Conservation (phyloP, 169 alveolate genomes). For the Cardiosporidium cionae region DNA sequence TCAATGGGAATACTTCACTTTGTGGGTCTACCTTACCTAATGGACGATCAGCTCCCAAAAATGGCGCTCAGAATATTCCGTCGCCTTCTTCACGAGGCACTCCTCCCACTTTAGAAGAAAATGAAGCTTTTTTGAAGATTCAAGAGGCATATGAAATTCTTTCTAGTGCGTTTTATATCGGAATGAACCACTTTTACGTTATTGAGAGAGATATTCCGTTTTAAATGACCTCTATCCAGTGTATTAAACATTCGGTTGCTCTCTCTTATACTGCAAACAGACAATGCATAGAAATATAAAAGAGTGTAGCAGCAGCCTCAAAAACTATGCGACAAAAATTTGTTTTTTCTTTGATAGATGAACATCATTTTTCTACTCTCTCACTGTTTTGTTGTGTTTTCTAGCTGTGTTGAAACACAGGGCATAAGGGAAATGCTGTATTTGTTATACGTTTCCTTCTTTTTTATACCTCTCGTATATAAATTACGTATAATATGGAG, state of each 20-base stretch:
- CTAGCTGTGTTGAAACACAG: too few species aligned
- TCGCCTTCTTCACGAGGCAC: background rate
- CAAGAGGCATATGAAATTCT: conserved; percentile 81
- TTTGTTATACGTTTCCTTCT: too few species aligned
- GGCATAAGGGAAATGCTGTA: too few species aligned
- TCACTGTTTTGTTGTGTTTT: too few species aligned
- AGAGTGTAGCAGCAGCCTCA: background rate
- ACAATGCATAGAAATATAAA: background rate
- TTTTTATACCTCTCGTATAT: too few species aligned
- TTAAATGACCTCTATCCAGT: background rate
- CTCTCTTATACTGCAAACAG: background rate
- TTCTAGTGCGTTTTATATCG: background rate
- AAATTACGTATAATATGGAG: too few species aligned
- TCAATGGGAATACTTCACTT: background rate
- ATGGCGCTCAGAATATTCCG: background rate
- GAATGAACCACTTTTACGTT: background rate
- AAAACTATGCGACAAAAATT: background rate
- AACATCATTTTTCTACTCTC: too few species aligned
- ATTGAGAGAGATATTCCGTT: background rate
- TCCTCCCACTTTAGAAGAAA: background rate
- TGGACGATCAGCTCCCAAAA: background rate
- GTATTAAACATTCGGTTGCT: background rate
- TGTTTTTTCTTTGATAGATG: too few species aligned
- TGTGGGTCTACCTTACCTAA: background rate
- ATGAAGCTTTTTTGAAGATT: conserved; percentile 47